Base-by-base conservation (phyloP, 352 stramenopile species). In the Globisporangium viniferum region DNA sequence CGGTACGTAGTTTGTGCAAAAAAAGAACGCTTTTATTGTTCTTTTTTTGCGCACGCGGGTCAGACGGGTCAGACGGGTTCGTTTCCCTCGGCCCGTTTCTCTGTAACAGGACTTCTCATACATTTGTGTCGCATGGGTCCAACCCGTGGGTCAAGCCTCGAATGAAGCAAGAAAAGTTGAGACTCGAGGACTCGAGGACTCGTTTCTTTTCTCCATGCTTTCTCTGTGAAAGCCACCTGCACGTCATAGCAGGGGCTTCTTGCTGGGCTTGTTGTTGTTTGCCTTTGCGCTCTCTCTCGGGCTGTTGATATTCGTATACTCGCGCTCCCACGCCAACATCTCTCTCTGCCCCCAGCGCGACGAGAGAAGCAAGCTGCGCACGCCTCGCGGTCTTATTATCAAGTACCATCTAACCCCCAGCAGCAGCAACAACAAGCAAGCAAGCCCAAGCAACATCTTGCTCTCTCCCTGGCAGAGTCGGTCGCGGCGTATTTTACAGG, bases 251-350 rank as follows among this genome's bases (percentile, higher is more conserved):
- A 51, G 18, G 44, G 6, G 18, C 44, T 51, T 24, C 39, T 46
- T 46, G 44, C 44, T 51, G 18, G 18, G 35, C 35, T 39, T 15
- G 41, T 3, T 36, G 35, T 62, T 49, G 41, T 51, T 35, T 22
- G 18, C 14, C 8, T 49, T 20, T 44, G 60, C 48, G 9, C 29
- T 39, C 29, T 22, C 44, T 66, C 55, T 61, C 31, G 35, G 10
- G 24, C 31, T 31, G 22, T 54, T 44, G 24, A 54, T 64, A 58
- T 66, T 66, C 44, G 35, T 53, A 53, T n/a, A 48, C 44, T 66
- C 48, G 46, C 46, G 59, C 59, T 7, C 24, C 24, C 59, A 65
- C 60, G 60, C 46, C 60, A 22, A 58, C 60, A 66, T 66, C 60
- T 64, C 59, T 66, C 60, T 64, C 59, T 65, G 15, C 44, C 59